phyloP scores from a whole-genome alignment of 2,329 filamentous ascomycete species.

The Aspergillus oerlinghausenensis region DNA sequence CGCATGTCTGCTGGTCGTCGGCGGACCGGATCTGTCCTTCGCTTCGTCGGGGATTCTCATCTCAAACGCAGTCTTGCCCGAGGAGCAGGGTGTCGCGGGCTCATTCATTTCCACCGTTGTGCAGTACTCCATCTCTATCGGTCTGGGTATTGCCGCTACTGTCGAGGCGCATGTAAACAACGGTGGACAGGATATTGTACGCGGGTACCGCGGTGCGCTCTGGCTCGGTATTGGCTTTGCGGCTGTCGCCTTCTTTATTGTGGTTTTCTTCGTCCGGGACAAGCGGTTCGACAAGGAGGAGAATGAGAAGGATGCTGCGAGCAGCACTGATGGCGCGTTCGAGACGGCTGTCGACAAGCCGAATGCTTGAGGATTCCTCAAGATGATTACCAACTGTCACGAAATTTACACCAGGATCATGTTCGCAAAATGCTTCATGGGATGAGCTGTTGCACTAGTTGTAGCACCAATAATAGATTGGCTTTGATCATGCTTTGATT shows the following conservation, averaged over 20 bases:
- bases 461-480: too few species aligned
- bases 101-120: slow-evolving; percentile 36
- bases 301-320: background rate
- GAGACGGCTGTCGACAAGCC: background rate
- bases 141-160: slow-evolving; percentile 41
- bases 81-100: slow-evolving; percentile 41
- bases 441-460: too few species aligned
- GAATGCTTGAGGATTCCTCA: background rate
- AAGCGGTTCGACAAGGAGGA: slow-evolving; percentile 2
- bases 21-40: slow-evolving; percentile 36
- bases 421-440: too few species aligned
- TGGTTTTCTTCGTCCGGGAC: slow-evolving; percentile 7
- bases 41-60: slow-evolving; percentile 39
- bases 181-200: slow-evolving; percentile 28
- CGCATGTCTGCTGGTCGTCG: slow-evolving; percentile 7
- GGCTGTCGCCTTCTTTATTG: slow-evolving; percentile 10
- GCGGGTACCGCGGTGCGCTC: slow-evolving; percentile 36
- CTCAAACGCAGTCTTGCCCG: slow-evolving; percentile 32
- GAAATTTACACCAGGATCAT: too few species aligned
- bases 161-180: slow-evolving; percentile 37
- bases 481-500: too few species aligned
- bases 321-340: background rate
- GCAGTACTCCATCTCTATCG: slow-evolving; percentile 41
- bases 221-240: slow-evolving; percentile 37
- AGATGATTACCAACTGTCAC: too few species aligned